Evolutionary conservation across 2,329 filamentous ascomycete species (phyloP), one percentile per base, ranked within the genome.

Genomic region (Penicillium sp.): DNA sequence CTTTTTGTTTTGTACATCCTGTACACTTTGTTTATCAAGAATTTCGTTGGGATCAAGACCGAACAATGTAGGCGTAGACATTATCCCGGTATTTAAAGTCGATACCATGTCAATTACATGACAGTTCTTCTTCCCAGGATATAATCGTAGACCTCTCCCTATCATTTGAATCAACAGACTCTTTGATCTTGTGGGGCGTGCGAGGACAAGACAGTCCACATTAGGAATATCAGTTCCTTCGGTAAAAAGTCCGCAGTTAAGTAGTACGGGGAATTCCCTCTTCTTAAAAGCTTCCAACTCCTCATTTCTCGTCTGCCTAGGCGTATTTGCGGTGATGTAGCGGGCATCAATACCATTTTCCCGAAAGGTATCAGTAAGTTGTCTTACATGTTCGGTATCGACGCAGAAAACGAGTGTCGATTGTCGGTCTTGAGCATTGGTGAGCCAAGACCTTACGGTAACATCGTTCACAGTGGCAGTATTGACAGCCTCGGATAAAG

Each of bases 111-210:
- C 94, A 66, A 99, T 95, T 59, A 99, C 81, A 70, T 97, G 94
- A 64, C 94, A 99, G 67, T 97, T 84, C 40, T 86, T 77, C 72
- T 99, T 99, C 12, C 83, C 88, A 0, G 86, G 79, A 68, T 90
- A 82, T 40, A 97, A 76, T 43, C 94, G 85, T 84, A 99, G 89
- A 4, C 94, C 94, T 65, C 94, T 83, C 0, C 94, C 94, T 60
- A 99, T 96, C 94, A 99, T 99, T 73, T 99, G 94, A 0, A 97
- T 85, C 1, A 99, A 83, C 2, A 99, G 77, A 64, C 97, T 97
- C n/a, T 89, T 85, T 16, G 94, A 97, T 63, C 87, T 86, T 1
- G 94, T 99, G 0, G 94, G 94, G 23, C 94, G 81, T 3, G 89
- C 91, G 8, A 99, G 81, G 8, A 99, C 69, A 23, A 99, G 84